Conservation (phyloP, 495 filamentous ascomycete species). For the Penicilliopsis zonata region DNA sequence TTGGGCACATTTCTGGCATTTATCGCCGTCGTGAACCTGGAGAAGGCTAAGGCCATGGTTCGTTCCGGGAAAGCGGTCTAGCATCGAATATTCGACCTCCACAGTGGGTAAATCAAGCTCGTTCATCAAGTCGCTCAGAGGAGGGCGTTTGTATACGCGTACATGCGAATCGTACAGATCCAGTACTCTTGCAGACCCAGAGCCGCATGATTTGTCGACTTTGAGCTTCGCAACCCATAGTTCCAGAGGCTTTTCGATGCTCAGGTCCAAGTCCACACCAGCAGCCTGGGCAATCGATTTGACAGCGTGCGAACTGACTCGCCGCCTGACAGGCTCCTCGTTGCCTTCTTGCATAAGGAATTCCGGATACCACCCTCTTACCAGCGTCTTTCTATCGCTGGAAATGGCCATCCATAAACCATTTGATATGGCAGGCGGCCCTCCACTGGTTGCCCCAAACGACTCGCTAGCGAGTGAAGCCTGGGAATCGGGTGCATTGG, state of each 20-base stretch:
- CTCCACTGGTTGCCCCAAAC: constrained; percentile 11
- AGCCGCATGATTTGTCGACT: constrained; percentile 7
- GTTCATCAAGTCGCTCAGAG: constrained; percentile 27
- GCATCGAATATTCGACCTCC: constrained; percentile 26
- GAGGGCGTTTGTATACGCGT: constrained; percentile 30
- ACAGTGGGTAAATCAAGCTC: constrained; percentile 13
- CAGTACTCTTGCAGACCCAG: constrained; percentile 18
- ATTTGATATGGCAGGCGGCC: constrained; percentile 21
- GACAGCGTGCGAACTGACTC: constrained; percentile 60
- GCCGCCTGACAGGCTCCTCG: constrained; percentile 26
- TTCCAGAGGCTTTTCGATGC: constrained; percentile 47
- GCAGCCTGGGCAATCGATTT: constrained; percentile 44
- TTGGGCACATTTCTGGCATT: constrained; percentile 54
- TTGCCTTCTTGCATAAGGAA: constrained; percentile 20
- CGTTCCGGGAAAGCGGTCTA: constrained; percentile 30
- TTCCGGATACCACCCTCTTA: constrained; percentile 56
- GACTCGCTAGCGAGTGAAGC: constrained; percentile 2
- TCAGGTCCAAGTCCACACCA: constrained; percentile 60
- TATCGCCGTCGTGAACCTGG: constrained; percentile 53
- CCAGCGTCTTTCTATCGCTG: constrained; percentile 49
- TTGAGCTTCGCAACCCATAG: constrained; percentile 42
- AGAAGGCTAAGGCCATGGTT: constrained; percentile 40
- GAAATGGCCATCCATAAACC: constrained; percentile 57
- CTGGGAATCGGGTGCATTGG: constrained; percentile 9
- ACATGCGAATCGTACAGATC: constrained; percentile 36